These are phyloP conservation scores for Trichothecium roseum DNA, from an alignment of 2,329 filamentous ascomycete genomes.

Conservation along the genomic window DNA sequence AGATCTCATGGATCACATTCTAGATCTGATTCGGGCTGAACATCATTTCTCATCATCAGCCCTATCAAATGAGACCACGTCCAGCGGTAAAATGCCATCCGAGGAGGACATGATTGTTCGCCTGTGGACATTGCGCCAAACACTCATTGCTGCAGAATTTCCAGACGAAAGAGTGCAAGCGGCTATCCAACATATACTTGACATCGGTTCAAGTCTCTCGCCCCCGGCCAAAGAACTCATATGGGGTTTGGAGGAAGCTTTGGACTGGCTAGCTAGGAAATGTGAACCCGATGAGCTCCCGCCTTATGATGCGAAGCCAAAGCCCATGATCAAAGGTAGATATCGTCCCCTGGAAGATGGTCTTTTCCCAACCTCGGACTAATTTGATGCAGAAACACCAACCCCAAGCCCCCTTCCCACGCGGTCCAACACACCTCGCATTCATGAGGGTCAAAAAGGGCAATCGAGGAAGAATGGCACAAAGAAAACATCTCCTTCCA, in stretches of 20 bases:
- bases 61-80: slow-evolving; percentile 31
- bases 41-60: slow-evolving; percentile 45
- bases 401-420: slow-evolving; percentile 39
- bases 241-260: slow-evolving; percentile 78
- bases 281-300: slow-evolving; percentile 60
- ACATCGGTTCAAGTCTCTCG: slow-evolving; percentile 53
- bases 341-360: neutral
- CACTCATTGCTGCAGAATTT: slow-evolving; percentile 60
- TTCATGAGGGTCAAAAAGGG: slow-evolving; percentile 21
- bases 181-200: slow-evolving; percentile 55
- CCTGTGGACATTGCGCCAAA: slow-evolving; percentile 76
- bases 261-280: slow-evolving; percentile 85
- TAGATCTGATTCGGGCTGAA: slow-evolving; percentile 62
- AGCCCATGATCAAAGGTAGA: slow-evolving; percentile 25
- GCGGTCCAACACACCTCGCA: slow-evolving; percentile 36
- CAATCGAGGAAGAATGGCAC: slow-evolving; percentile 13
- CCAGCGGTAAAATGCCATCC: slow-evolving; percentile 41
- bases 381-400: slow-evolving; percentile 26
- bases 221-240: slow-evolving; percentile 51
- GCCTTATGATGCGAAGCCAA: slow-evolving; percentile 47
- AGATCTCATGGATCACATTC: slow-evolving; percentile 67
- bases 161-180: slow-evolving; percentile 50
- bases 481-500: slow-evolving; percentile 18
- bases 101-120: slow-evolving; percentile 73
- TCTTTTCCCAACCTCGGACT: neutral